Base-by-base conservation (phyloP, 2,329 filamentous ascomycete species). In the Chaetothyriales sp. region DNA sequence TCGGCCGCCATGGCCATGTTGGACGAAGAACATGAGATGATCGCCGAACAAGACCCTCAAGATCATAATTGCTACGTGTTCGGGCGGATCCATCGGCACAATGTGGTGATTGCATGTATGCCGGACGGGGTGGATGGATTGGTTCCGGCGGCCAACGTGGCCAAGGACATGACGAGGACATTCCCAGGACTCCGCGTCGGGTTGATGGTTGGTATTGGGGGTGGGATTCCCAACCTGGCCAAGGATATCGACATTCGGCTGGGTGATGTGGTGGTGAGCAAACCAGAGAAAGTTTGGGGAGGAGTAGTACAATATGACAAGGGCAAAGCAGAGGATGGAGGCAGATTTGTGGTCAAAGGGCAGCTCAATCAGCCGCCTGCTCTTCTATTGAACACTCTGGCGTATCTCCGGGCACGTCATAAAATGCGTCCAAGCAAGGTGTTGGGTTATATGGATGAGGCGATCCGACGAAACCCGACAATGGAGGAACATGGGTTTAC, bases 161-260 rank as follows among this genome's bases (percentile, higher is more conserved):
- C 54, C 10, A 53, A 51, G 1, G 56, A 64, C 39, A 57, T 66
- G 56, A 28, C 48, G 22, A 46, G 54, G 1, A 61, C 55, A 6
- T 66, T 66, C 36, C 51, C 60, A 1, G 26, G 32, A 1, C 53
- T 66, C 18, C 52, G 51, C 1, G 53, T 60, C 12, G 49, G 57
- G 7, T 50, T 66, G 47, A 58, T 65, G 55, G 62, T 65, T 1
- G 64, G 63, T 0, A 60, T 64, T 44, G 63, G 62, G 1, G 63
- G 61, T 12, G 64, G 62, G 3, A 60, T 61, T 1, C 63, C 63
- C 1, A 54, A 51, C 25, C 18, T 51, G 2, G 39, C 43, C 3
- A 43, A 44, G 10, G 25, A 20, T 6, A 22, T 36, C 2, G 61
- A 63, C 50, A 62, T 64, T 8, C 55, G 60, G 3, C 57, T 64